Percentiles rank a stretch among this genome's conserved stretches.
phyloP scores from a whole-genome alignment of 2,329 filamentous ascomycete genomes.

The Coniella vitis region DNA sequence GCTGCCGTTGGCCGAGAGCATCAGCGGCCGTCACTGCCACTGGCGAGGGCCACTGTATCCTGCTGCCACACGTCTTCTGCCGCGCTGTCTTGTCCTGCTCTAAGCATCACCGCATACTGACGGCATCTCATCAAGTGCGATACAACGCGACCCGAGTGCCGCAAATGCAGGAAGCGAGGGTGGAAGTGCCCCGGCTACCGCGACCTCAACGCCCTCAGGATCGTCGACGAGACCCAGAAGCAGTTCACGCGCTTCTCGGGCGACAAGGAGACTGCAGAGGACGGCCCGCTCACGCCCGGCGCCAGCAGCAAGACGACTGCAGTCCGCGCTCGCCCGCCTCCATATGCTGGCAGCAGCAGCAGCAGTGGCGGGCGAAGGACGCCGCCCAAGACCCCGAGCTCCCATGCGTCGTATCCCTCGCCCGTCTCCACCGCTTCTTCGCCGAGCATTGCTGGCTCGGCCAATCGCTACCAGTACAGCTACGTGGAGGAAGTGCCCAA shows the following conservation, averaged over 20 bases:
- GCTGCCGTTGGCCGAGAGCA: too few species aligned
- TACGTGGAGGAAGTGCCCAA: constrained; percentile 6
- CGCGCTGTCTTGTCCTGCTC: too few species aligned
- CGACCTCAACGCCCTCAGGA: constrained; percentile 15
- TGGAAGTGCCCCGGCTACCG: constrained; percentile 16
- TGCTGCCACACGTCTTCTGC: too few species aligned
- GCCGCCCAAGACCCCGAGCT: neutral
- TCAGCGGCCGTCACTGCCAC: too few species aligned
- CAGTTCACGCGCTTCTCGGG: constrained; percentile 15
- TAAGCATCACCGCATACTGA: too few species aligned
- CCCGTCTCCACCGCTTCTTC: constrained; percentile 6
- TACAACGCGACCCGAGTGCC: constrained; percentile 14
- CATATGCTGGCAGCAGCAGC: neutral
- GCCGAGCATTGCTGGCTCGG: neutral
- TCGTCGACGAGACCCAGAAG: constrained; percentile 17
- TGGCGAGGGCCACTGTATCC: too few species aligned
- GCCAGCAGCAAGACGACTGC: constrained; percentile 1
- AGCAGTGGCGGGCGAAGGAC: neutral
- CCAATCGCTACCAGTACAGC: constrained; percentile 1
- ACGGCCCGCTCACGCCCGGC: neutral
- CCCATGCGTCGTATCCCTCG: constrained; percentile 9
- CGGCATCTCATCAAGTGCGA: constrained; percentile 7
- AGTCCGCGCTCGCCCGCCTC: constrained; percentile 4
- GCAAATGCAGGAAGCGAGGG: constrained; percentile 15
- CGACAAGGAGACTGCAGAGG: constrained; percentile 9